Evolutionary conservation across 2,329 filamentous ascomycete genomes (phyloP).

Genomic region (Xylaria sp.): DNA sequence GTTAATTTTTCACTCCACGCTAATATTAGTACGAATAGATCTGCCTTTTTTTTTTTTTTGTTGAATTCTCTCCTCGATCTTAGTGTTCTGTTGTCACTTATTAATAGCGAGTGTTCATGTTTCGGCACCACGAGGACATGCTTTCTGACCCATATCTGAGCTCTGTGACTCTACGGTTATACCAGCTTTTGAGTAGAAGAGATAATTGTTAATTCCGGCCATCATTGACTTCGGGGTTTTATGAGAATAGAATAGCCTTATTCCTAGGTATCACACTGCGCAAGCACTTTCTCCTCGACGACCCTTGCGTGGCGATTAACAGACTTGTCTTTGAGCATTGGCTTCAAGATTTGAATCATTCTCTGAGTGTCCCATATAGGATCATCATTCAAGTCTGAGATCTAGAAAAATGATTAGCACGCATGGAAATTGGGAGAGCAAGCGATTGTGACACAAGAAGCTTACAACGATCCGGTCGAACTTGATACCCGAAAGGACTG

Average conservation of each 20-base stretch:
- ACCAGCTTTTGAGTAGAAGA: too few species aligned
- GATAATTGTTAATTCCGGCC: neutral
- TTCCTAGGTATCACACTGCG: neutral
- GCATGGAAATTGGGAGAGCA: neutral
- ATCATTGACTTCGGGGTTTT: neutral
- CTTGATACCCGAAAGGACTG: neutral
- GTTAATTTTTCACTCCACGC: too few species aligned
- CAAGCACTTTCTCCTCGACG: neutral
- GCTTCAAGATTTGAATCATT: neutral
- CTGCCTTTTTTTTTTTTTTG: too few species aligned
- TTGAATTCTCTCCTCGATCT: too few species aligned
- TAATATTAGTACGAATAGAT: too few species aligned
- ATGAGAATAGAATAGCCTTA: neutral
- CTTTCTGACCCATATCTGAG: too few species aligned
- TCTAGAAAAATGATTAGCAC: neutral
- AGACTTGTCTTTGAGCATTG: neutral
- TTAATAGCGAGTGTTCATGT: too few species aligned
- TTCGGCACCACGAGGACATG: too few species aligned
- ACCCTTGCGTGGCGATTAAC: neutral
- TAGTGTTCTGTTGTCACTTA: too few species aligned
- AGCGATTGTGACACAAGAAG: neutral
- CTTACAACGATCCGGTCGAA: neutral
- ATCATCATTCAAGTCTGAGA: neutral
- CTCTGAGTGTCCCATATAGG: neutral
- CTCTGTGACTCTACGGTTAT: too few species aligned